phyloP scores from a whole-genome alignment of 495 filamentous ascomycete species.

The Trichoderma gamsii region DNA sequence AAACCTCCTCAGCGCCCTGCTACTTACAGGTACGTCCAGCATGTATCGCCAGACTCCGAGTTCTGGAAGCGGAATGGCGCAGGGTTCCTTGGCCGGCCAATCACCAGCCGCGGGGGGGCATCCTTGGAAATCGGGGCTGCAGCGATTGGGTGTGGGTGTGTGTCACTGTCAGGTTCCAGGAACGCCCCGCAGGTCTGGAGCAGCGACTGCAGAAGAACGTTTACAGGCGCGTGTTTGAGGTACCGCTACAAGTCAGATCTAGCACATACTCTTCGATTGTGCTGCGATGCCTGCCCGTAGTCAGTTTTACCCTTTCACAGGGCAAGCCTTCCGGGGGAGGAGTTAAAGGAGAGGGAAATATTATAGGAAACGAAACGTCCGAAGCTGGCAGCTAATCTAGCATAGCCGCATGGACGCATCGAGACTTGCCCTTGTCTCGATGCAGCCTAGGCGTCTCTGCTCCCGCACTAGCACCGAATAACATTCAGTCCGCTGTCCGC shows the following conservation, averaged over 20 bases:
- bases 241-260: too few species aligned
- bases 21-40: too few species aligned
- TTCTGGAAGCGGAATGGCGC: background rate
- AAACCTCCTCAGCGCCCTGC: too few species aligned
- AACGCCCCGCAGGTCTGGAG: slow-evolving; percentile 10
- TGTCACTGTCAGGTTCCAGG: slow-evolving; percentile 10
- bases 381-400: background rate
- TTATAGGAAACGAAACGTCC: background rate
- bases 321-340: too few species aligned
- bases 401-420: background rate
- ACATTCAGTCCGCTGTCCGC: too few species aligned
- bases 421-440: background rate
- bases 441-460: background rate
- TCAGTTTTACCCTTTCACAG: too few species aligned
- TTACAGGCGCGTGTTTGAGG: too few species aligned
- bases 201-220: too few species aligned
- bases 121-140: slow-evolving; percentile 15
- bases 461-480: background rate
- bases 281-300: too few species aligned
- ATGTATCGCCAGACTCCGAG: background rate
- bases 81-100: slow-evolving; percentile 12
- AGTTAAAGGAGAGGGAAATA: background rate
- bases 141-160: slow-evolving; percentile 6
- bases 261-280: too few species aligned
- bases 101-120: background rate